Base-by-base conservation (phyloP, 164 flowering plant species). In the Vitis cinerea region DNA sequence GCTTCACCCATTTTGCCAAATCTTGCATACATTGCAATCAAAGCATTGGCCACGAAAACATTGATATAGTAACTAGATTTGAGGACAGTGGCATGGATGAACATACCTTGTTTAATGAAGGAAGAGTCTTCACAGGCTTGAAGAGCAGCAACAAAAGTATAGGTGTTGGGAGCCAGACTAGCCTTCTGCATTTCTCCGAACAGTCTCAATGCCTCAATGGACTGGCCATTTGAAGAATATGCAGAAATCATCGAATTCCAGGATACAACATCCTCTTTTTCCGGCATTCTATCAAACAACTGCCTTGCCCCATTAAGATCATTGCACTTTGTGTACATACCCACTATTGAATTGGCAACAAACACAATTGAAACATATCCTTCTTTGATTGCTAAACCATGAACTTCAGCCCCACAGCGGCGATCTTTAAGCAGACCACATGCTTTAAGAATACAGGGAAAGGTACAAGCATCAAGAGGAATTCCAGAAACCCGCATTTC, bases 241-340 rank as follows among this genome's bases (percentile, higher is more conserved):
- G 89, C 89, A 0, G 91, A 83, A 61, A 94, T 89, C 27, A 92
- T 85, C 2, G 93, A 89, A 72, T 92, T 92, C 97, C 98, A 92
- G 0, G 83, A 75, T 19, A 92, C 97, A 64, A 77, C 80, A 79
- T 92, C 98, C 14, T 77, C 77, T 63, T 61, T 79, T 2, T 71
- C 81, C n/a, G 19, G 50, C 68, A 81, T 67, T 57, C 81, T 59
- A 29, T 82, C 81, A 78, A 90, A 91, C 53, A 89, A 69, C 66
- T 29, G 59, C 70, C 78, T 77, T 1, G 89, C 93, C 10, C 73
- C 70, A 37, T 63, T 11, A 2, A 86, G 71, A 72, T 84, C 85
- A 57, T 74, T 64, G 50, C 91, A 89, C 75, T 87, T 92, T 9
- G 92, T 83, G 77, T 94, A 92, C 93, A 87, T 89, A 31, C 85